Evolutionary conservation across 805 yeast species (phyloP).

Genomic region (Metschnikowia continentalis): DNA sequence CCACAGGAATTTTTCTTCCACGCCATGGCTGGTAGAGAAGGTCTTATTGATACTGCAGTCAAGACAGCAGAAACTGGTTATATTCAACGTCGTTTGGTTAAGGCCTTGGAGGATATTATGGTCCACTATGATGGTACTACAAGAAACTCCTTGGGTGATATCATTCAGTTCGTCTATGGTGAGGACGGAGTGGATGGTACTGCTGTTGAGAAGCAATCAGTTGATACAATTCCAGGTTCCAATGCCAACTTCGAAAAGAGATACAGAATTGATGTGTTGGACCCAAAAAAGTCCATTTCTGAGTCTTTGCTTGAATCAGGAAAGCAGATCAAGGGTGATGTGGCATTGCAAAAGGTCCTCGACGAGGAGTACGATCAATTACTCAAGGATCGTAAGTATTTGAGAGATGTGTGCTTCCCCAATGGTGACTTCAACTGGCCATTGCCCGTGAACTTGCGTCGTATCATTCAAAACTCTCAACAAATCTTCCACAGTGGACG

Average conservation of each 20-base stretch:
- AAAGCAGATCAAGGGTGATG: slow-evolving; percentile 84
- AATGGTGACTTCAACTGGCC: slow-evolving; percentile 98
- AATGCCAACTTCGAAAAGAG: slow-evolving; percentile 76
- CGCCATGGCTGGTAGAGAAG: slow-evolving; percentile 99
- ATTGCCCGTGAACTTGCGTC: slow-evolving; percentile 92
- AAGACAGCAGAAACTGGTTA: slow-evolving; percentile 99
- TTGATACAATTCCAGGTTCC: slow-evolving; percentile 94
- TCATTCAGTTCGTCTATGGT: slow-evolving; percentile 94
- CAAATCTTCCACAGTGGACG: slow-evolving; percentile 94
- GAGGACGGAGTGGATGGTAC: slow-evolving; percentile 99
- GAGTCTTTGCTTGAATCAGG: slow-evolving; percentile 84
- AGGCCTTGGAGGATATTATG: slow-evolving; percentile 95
- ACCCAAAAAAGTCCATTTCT: slow-evolving; percentile 53
- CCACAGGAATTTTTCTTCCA: slow-evolving; percentile 98
- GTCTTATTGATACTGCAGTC: slow-evolving; percentile 98
- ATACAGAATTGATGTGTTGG: slow-evolving; percentile 84
- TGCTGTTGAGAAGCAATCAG: slow-evolving; percentile 92
- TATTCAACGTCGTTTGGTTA: slow-evolving; percentile 95
- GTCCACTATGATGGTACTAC: slow-evolving; percentile 98
- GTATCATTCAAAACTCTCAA: slow-evolving; percentile 95
- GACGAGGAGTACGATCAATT: slow-evolving; percentile 85
- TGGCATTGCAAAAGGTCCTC: slow-evolving; percentile 70
- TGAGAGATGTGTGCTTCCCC: slow-evolving; percentile 77
- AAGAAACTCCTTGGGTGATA: slow-evolving; percentile 94
- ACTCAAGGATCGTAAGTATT: slow-evolving; percentile 66